These are phyloP conservation scores for Colletotrichum theobromicola DNA, from an alignment of 2,329 filamentous ascomycete genomes.

Conservation along the genomic window DNA sequence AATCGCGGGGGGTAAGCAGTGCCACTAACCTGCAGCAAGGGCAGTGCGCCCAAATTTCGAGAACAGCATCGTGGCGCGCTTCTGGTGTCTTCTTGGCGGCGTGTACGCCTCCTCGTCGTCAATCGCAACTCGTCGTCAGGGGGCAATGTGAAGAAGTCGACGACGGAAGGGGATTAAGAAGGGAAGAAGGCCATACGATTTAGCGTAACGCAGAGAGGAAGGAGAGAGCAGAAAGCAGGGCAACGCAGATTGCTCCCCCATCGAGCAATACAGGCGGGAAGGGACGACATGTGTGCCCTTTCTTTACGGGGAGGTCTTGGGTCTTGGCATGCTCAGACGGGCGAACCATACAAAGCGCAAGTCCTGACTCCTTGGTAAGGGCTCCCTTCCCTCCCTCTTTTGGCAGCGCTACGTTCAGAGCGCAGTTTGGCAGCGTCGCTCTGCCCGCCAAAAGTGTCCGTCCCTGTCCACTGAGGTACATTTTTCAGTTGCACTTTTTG, in stretches of 20 bases:
- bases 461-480: no score
- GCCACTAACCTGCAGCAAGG: constrained; percentile 21
- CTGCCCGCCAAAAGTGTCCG: background rate
- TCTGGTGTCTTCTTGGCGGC: background rate
- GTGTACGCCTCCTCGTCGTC: background rate
- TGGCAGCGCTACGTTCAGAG: background rate
- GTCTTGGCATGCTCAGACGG: constrained; percentile 1
- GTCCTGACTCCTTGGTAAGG: background rate
- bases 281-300: background rate
- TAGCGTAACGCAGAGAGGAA: background rate
- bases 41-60: constrained; percentile 13
- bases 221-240: background rate
- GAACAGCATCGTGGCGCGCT: constrained; percentile 16
- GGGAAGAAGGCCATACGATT: background rate
- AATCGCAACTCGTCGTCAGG: background rate
- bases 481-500: no score
- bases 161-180: background rate
- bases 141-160: background rate
- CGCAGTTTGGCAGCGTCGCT: background rate
- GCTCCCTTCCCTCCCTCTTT: background rate
- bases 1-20: background rate
- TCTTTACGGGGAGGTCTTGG: background rate
- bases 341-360: background rate
- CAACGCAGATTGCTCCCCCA: background rate
- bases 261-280: background rate